Percentiles rank a stretch among this genome's conserved stretches.
These are phyloP conservation scores for Pyrus pyrifolia DNA, from an alignment of 306 rosid genomes.

Conservation along the genomic window DNA sequence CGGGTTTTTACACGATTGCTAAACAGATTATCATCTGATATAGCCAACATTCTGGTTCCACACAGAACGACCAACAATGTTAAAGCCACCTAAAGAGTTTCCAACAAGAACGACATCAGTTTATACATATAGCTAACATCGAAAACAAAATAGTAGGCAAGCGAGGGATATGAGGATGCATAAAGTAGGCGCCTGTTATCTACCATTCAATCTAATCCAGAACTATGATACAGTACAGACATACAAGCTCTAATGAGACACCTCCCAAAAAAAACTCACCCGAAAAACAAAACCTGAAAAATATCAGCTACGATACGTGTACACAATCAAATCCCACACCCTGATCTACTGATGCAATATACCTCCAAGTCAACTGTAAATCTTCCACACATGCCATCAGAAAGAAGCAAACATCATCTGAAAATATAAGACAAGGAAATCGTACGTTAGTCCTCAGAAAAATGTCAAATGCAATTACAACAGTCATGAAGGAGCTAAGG, in stretches of 20 bases:
- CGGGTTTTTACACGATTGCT: too few relatives aligned
- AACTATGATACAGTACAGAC: conserved; percentile 49
- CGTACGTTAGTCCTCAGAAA: conserved; percentile 11
- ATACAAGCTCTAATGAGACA: conserved; percentile 42
- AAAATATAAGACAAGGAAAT: conserved; percentile 3
- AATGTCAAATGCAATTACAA: not conserved
- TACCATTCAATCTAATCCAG: conserved; percentile 40
- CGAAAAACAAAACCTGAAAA: conserved; percentile 28
- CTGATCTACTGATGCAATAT: conserved; percentile 24
- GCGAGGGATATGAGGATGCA: conserved; percentile 12
- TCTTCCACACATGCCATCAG: conserved; percentile 39
- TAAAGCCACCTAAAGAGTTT: too few relatives aligned
- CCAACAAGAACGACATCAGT: not conserved
- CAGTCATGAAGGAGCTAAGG: not conserved
- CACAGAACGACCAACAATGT: too few relatives aligned
- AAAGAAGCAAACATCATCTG: conserved; percentile 34
- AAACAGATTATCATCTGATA: too few relatives aligned
- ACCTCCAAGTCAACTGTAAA: conserved; percentile 38
- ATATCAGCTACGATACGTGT: conserved; percentile 39
- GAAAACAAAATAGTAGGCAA: not conserved
- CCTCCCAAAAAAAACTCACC: conserved; percentile 30
- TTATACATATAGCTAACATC: not conserved
- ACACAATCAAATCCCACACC: conserved; percentile 36
- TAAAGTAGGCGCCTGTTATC: conserved; percentile 14
- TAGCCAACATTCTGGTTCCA: too few relatives aligned